Conservation (phyloP, 2,329 filamentous ascomycete species). For the Aspergillus quadricinctus region DNA sequence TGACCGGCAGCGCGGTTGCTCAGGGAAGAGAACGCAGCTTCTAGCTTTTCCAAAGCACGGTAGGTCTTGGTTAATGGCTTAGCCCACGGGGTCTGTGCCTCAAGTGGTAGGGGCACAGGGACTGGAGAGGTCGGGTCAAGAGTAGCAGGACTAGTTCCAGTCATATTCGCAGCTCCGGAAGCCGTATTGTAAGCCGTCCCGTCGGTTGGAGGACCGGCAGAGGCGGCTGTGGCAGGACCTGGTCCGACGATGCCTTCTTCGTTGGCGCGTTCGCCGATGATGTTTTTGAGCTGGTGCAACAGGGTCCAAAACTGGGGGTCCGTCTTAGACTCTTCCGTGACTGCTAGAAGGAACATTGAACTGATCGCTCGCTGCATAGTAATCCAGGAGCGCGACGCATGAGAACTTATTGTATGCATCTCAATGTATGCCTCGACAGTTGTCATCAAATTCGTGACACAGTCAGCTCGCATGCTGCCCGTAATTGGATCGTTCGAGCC, state of each 20-base stretch:
- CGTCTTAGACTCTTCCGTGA: slow-evolving; percentile 42
- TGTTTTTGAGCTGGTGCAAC: slow-evolving; percentile 39
- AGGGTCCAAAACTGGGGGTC: slow-evolving; percentile 38
- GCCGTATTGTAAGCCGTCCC: slow-evolving; percentile 20
- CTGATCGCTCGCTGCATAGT: slow-evolving; percentile 45
- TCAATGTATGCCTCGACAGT: slow-evolving; percentile 60
- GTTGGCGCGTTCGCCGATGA: slow-evolving; percentile 41
- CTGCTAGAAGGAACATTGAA: slow-evolving; percentile 44
- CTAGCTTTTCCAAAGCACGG: slow-evolving; percentile 43
- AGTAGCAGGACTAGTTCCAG: slow-evolving; percentile 21
- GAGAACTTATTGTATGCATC: slow-evolving; percentile 42
- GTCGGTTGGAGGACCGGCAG: too few species aligned
- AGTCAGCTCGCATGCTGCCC: slow-evolving; percentile 47
- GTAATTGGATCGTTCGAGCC: slow-evolving; percentile 40
- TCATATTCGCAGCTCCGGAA: slow-evolving; percentile 18
- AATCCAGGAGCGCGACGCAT: slow-evolving; percentile 45
- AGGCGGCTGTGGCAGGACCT: slow-evolving; percentile 5
- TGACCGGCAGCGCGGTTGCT: slow-evolving; percentile 14
- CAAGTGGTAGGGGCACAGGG: slow-evolving; percentile 23
- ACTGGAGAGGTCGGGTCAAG: slow-evolving; percentile 25
- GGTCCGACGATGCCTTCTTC: slow-evolving; percentile 29
- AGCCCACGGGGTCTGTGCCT: slow-evolving; percentile 43
- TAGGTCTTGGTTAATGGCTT: slow-evolving; percentile 45
- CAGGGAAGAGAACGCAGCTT: slow-evolving; percentile 34
- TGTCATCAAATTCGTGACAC: slow-evolving; percentile 51